Percentiles rank a stretch among this genome's conserved stretches.
Evolutionary conservation across 768 basidiomycete genomes (phyloP).

Genomic region (Lactifluus pinguis): DNA sequence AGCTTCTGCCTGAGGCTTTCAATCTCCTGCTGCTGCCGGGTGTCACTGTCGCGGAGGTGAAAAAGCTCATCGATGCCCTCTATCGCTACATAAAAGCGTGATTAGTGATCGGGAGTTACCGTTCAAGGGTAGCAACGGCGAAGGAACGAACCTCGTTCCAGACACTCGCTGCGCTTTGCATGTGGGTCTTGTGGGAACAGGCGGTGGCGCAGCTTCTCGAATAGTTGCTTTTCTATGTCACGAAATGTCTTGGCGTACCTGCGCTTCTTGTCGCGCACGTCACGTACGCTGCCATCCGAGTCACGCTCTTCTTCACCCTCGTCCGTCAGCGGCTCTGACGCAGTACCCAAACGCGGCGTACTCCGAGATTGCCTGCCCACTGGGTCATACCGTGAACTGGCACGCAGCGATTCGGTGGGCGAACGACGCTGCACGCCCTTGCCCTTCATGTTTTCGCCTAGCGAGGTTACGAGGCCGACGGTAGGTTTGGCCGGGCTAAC

Average conservation of each 20-base stretch:
- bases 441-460: not conserved
- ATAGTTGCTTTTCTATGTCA: conserved; percentile 14
- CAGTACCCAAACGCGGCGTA: not conserved
- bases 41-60: conserved; percentile 1
- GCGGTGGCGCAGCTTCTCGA: conserved; percentile 15
- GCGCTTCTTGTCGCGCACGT: conserved; percentile 15
- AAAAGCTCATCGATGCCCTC: conserved; percentile 14
- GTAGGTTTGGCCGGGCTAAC: not conserved
- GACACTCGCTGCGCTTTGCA: conserved; percentile 15
- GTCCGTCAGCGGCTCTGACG: conserved; percentile 7
- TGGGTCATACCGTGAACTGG: conserved; percentile 7
- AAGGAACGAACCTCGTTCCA: conserved; percentile 12
- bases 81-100: conserved; percentile 4
- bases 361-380: conserved; percentile 1
- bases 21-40: conserved; percentile 6
- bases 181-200: conserved; percentile 16
- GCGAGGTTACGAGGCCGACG: not conserved
- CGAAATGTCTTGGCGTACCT: conserved; percentile 16
- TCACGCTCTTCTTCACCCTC: conserved; percentile 19
- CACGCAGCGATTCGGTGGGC: conserved; percentile 7
- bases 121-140: not conserved
- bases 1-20: conserved; percentile 11
- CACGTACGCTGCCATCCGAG: conserved; percentile 14
- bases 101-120: not conserved
- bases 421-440: conserved; percentile 6